Conservation (phyloP, 345 rosid species). For the Populus euphratica region DNA sequence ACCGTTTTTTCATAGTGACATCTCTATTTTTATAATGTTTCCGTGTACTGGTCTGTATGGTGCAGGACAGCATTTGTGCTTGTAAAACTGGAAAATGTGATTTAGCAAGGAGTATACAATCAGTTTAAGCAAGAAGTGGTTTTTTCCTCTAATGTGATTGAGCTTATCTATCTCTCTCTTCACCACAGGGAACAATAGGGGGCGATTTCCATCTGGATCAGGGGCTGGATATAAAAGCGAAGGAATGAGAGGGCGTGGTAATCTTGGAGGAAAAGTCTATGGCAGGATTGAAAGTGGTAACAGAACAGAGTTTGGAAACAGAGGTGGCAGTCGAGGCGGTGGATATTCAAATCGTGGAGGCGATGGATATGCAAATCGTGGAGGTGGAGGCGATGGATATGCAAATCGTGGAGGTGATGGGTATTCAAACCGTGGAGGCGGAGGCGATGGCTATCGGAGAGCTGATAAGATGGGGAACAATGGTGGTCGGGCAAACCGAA, state of each 20-base stretch:
- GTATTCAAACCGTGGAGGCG: slow-evolving; percentile 17
- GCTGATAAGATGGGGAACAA: slow-evolving; percentile 34
- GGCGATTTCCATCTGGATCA: slow-evolving; percentile 53
- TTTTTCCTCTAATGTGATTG: background rate
- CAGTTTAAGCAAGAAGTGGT: background rate
- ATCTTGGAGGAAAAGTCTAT: slow-evolving; percentile 63
- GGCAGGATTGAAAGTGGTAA: slow-evolving; percentile 50
- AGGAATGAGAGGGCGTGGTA: slow-evolving; percentile 72
- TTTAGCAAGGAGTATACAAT: too few species aligned
- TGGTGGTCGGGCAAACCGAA: slow-evolving; percentile 49
- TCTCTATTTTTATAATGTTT: too few species aligned
- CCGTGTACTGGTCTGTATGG: too few species aligned
- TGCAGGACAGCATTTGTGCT: too few species aligned
- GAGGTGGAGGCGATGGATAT: slow-evolving; percentile 43
- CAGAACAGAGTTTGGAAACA: slow-evolving; percentile 63
- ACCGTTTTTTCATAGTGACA: too few species aligned
- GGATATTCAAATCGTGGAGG: slow-evolving; percentile 65
- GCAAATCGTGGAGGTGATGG: slow-evolving; percentile 39
- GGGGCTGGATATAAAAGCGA: slow-evolving; percentile 66
- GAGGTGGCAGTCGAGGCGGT: slow-evolving; percentile 57
- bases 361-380: slow-evolving; percentile 17
- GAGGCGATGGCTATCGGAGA: slow-evolving; percentile 39
- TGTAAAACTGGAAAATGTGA: too few species aligned
- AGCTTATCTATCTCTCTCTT: background rate
- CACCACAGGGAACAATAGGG: slow-evolving; percentile 61